Conservation (phyloP, 805 yeast genomes). For the Yamadazyma paraphyllophila region DNA sequence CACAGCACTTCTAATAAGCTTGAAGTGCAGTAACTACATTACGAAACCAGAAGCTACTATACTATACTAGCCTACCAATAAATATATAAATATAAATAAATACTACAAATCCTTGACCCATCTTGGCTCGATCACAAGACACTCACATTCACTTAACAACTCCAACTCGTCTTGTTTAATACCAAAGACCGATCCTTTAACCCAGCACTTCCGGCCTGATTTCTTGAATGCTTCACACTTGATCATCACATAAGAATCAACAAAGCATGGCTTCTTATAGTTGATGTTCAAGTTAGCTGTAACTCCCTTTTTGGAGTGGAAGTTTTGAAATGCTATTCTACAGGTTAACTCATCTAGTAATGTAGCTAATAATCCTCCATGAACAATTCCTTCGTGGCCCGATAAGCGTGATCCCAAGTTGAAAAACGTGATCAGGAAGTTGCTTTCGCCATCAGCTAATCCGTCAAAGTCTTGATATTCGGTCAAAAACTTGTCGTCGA, state of each 20-base stretch:
- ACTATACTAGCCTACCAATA: no score
- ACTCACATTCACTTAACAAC: slow-evolving; percentile 36
- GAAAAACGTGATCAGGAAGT: slow-evolving; percentile 37
- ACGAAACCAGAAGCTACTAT: no score
- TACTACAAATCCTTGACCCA: slow-evolving; percentile 33
- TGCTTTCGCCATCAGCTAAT: slow-evolving; percentile 18
- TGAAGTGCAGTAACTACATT: no score
- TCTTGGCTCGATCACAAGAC: slow-evolving; percentile 41
- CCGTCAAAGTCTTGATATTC: slow-evolving; percentile 23
- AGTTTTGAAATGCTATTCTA: slow-evolving; percentile 41
- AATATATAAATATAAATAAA: slow-evolving; percentile 3
- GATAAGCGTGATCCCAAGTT: slow-evolving; percentile 37
- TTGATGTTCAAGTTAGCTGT: slow-evolving; percentile 44
- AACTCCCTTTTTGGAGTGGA: slow-evolving; percentile 38
- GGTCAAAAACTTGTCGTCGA: slow-evolving; percentile 30
- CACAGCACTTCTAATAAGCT: no score
- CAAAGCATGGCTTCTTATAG: slow-evolving; percentile 36
- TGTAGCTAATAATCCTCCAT: slow-evolving; percentile 44
- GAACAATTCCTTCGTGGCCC: slow-evolving; percentile 42
- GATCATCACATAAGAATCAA: slow-evolving; percentile 30
- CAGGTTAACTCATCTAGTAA: slow-evolving; percentile 43
- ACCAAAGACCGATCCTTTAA: slow-evolving; percentile 32
- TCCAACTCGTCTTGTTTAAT: slow-evolving; percentile 19
- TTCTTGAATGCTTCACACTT: slow-evolving; percentile 32
- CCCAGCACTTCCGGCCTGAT: slow-evolving; percentile 39